Base-by-base conservation (phyloP, 2,329 filamentous ascomycete genomes). In the Nakataea oryzae region DNA sequence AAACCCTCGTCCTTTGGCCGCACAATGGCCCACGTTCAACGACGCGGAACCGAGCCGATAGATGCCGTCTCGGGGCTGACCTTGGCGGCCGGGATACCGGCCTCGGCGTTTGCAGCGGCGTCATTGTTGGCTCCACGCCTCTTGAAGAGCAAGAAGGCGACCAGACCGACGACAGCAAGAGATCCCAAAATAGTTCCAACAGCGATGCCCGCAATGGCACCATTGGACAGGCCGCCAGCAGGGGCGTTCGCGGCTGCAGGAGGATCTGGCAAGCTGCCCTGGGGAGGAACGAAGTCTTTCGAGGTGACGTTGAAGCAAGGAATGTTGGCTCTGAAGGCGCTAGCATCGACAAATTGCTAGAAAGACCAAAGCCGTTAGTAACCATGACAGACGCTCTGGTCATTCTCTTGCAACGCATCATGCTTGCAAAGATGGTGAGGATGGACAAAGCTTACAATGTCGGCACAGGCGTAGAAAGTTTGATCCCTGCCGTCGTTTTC, bases 271-370 rank as follows among this genome's bases (percentile, higher is more conserved):
- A n/a, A n/a, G 41, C 41, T 50, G 13, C 68, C 61, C 47, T 62
- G 63, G 1, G 68, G 68, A 3, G 66, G 61, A 50, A 69, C 66
- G 64, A 74, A 74, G 50, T 70, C 70, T 21, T 65, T 63, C 28
- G 68, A 63, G 1, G 73, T 76, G 27, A 73, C 71, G 65, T 76
- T 75, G 69, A 76, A 75, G 68, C 74, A 75, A n/a, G 72, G 72
- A 9, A 71, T 67, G 24, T 66, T 64, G 9, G 65, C 59, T 4
- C 62, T 66, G 62, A 76, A 72, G 56, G 70, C 66, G 30, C 66
- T 61, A 7, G 66, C 57, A 54, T 72, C 67, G 41, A 74, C 72
- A 59, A 74, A 71, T 54, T 57, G 59, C 58, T 59, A 24, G 21
- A 50, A 7, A 50, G 21, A 50, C 11, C 3, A 47, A 17, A n/a